These are phyloP conservation scores for Talaromyces piceae DNA, from an alignment of 2,329 filamentous ascomycete species.

Conservation along the genomic window DNA sequence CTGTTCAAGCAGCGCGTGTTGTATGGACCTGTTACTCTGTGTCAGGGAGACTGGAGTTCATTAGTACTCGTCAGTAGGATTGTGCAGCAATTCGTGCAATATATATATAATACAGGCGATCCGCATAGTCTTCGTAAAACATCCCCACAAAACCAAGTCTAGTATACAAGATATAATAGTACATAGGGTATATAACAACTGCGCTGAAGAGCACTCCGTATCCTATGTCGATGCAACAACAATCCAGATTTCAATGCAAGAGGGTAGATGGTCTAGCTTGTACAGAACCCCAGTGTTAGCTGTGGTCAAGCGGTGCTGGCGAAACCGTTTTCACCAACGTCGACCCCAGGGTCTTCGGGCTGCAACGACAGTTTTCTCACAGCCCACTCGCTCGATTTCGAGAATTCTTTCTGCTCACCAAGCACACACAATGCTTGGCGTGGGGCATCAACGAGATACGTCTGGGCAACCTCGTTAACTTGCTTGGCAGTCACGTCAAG, in stretches of 20 bases:
- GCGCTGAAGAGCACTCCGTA: slow-evolving; percentile 5
- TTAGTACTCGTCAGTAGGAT: too few relatives aligned
- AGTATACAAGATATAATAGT: not conserved
- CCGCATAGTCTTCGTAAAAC: not conserved
- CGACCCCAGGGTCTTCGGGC: slow-evolving; percentile 31
- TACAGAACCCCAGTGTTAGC: not conserved
- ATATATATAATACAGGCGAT: not conserved
- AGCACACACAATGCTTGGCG: slow-evolving; percentile 62
- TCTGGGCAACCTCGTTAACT: slow-evolving; percentile 72
- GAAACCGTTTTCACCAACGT: not conserved
- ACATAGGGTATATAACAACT: slow-evolving; percentile 7
- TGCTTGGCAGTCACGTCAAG: slow-evolving; percentile 78
- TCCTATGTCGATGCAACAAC: slow-evolving; percentile 15
- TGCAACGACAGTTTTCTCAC: slow-evolving; percentile 65
- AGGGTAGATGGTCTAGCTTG: slow-evolving; percentile 9
- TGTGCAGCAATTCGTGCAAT: not conserved
- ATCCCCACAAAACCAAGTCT: not conserved
- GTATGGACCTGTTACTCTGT: slow-evolving; percentile 3
- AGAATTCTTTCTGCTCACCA: slow-evolving; percentile 61
- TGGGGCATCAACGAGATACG: slow-evolving; percentile 60
- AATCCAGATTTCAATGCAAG: slow-evolving; percentile 1
- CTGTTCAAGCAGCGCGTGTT: slow-evolving; percentile 47
- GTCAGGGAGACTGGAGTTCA: not conserved
- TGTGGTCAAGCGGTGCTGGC: not conserved
- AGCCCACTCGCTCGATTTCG: slow-evolving; percentile 58